Percentiles rank a stretch among this genome's conserved stretches.
Evolutionary conservation across 139 green algal species (phyloP).

Genomic region (Spirogloea muscicola): DNA sequence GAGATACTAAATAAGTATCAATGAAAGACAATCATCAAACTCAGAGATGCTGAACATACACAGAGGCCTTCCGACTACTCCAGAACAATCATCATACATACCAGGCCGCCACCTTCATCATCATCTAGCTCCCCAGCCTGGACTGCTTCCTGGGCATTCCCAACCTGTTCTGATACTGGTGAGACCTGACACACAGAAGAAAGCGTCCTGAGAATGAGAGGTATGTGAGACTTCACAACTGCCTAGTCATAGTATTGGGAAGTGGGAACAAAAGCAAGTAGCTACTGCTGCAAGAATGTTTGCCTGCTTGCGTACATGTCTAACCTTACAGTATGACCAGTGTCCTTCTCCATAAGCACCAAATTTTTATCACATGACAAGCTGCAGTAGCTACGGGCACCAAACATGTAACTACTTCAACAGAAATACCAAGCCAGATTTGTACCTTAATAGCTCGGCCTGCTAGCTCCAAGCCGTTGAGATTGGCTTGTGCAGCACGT

Average conservation of each 20-base stretch:
- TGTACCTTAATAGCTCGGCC: conserved; percentile 37
- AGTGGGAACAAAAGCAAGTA: no score
- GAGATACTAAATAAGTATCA: no score
- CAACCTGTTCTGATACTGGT: conserved; percentile 24
- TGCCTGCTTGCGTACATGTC: not conserved
- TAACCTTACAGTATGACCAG: not conserved
- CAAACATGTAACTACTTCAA: not conserved
- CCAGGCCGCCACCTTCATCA: conserved; percentile 41
- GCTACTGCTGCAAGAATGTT: no score
- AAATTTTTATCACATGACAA: not conserved
- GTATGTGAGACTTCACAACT: no score
- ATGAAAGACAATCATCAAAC: conserved; percentile 12
- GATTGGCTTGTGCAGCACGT: conserved; percentile 12
- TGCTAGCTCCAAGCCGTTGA: conserved; percentile 39
- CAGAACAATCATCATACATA: conserved; percentile 20
- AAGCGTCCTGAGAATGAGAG: no score
- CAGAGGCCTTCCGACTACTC: not conserved
- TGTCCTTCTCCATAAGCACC: not conserved
- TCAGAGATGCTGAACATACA: not conserved
- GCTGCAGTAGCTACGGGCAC: not conserved
- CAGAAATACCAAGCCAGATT: not conserved
- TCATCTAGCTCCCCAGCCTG: conserved; percentile 29
- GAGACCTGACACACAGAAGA: conserved; percentile 9
- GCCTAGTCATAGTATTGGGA: no score
- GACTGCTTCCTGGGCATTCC: conserved; percentile 5